Conservation (phyloP, 129 eudicot genomes). For the Lactuca sativa region DNA sequence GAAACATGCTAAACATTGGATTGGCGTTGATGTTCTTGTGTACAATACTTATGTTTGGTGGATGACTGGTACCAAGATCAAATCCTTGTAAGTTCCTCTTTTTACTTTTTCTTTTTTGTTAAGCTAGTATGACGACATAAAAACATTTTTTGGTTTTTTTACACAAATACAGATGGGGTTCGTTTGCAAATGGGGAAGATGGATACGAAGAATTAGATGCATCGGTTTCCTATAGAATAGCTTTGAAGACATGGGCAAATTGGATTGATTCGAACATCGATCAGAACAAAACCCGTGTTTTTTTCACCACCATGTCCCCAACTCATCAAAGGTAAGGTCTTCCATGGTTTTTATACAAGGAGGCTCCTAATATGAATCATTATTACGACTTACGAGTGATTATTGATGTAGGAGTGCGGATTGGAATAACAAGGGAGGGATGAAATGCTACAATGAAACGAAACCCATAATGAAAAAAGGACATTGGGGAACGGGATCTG, state of each 20-base stretch:
- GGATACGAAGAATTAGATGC: slow-evolving; percentile 86
- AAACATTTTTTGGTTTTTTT: slow-evolving; percentile 1
- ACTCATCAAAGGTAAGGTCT: slow-evolving; percentile 75
- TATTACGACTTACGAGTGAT: too few relatives aligned
- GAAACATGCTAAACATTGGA: slow-evolving; percentile 84
- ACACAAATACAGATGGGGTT: slow-evolving; percentile 76
- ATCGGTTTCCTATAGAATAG: slow-evolving; percentile 69
- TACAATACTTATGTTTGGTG: slow-evolving; percentile 99
- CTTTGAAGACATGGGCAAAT: slow-evolving; percentile 94
- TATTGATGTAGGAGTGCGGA: slow-evolving; percentile 57
- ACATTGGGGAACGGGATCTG: slow-evolving; percentile 91
- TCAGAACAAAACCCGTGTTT: slow-evolving; percentile 65
- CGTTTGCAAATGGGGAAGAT: slow-evolving; percentile 88
- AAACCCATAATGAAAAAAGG: slow-evolving; percentile 59
- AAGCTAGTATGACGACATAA: too few relatives aligned
- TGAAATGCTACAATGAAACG: slow-evolving; percentile 86
- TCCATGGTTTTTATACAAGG: neutral
- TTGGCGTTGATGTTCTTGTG: slow-evolving; percentile 72
- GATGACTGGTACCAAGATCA: slow-evolving; percentile 83
- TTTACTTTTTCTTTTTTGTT: too few relatives aligned
- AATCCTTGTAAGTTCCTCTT: slow-evolving; percentile 58
- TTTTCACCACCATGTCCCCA: slow-evolving; percentile 97
- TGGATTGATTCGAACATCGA: slow-evolving; percentile 87
- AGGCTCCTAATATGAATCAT: too few relatives aligned
- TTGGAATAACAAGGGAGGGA: slow-evolving; percentile 68